These are phyloP conservation scores for Ophiostoma angusticollis DNA, from an alignment of 2,329 filamentous ascomycete genomes.

Conservation along the genomic window DNA sequence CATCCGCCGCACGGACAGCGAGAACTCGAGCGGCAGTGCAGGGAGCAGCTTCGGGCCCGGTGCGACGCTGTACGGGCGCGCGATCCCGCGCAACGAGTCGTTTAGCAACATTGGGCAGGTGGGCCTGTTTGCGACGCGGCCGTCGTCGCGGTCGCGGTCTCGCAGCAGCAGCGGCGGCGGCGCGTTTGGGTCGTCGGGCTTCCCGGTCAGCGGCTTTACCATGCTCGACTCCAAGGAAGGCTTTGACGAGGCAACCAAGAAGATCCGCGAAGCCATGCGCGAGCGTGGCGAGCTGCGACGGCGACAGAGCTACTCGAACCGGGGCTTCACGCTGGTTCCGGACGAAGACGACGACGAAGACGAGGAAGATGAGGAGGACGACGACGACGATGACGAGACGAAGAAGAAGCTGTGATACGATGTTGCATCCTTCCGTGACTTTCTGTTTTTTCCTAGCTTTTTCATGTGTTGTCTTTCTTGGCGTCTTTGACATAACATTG, in stretches of 20 bases:
- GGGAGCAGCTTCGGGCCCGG: conserved; percentile 28
- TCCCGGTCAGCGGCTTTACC: conserved; percentile 59
- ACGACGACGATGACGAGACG: conserved; percentile 9
- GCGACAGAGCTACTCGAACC: conserved; percentile 31
- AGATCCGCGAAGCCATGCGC: conserved; percentile 74
- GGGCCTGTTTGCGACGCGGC: conserved; percentile 80
- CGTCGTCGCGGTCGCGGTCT: conserved; percentile 70
- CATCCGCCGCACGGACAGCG: conserved; percentile 33
- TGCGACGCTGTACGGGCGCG: conserved; percentile 41
- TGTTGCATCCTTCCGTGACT: not conserved
- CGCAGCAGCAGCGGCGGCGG: conserved; percentile 57
- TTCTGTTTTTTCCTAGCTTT: not conserved
- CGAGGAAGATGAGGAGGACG: conserved; percentile 11
- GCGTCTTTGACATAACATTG: not conserved
- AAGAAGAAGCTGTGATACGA: conserved; percentile 7
- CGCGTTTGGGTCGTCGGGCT: conserved; percentile 45
- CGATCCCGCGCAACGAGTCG: conserved; percentile 73
- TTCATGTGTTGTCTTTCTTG: not conserved
- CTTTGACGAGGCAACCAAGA: conserved; percentile 70
- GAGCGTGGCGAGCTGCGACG: conserved; percentile 55
- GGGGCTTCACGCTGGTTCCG: conserved; percentile 10
- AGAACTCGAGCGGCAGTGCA: conserved; percentile 26
- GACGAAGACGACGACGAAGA: conserved; percentile 11
- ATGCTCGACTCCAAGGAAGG: conserved; percentile 53
- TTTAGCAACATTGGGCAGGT: conserved; percentile 82